phyloP scores from a whole-genome alignment of 2,329 filamentous ascomycete genomes.

The Trematosphaeria pertusa region DNA sequence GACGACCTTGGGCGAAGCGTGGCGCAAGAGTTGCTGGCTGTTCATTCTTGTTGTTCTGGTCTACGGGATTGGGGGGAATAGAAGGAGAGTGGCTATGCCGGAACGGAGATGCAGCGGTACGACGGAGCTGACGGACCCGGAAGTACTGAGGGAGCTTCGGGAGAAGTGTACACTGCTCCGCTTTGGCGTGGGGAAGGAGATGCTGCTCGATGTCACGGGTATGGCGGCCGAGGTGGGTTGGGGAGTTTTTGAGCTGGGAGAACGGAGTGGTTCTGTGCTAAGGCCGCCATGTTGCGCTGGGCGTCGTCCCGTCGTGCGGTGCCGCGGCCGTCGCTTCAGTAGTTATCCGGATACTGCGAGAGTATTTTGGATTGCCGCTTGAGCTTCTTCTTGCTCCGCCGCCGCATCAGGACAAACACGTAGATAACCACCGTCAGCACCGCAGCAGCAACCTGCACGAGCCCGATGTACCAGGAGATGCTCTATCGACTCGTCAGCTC shows the following conservation, averaged over 20 bases:
- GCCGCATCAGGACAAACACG: constrained; percentile 35
- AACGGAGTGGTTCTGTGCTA: no score
- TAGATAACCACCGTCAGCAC: constrained; percentile 40
- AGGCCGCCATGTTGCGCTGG: no score
- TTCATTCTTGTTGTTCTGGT: neutral
- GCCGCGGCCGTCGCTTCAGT: no score
- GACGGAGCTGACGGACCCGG: neutral
- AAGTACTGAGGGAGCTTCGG: neutral
- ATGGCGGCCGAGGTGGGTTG: constrained; percentile 7
- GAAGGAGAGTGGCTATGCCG: neutral
- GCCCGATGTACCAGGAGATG: constrained; percentile 44
- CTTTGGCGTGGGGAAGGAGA: constrained; percentile 1
- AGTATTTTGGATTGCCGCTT: constrained; percentile 16
- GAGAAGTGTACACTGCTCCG: neutral
- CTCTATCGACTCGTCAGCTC: constrained; percentile 29
- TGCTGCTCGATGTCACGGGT: constrained; percentile 1
- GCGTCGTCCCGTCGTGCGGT: no score
- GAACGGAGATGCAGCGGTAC: neutral
- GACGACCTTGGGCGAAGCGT: neutral
- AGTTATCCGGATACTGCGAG: constrained; percentile 14
- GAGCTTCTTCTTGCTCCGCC: constrained; percentile 39
- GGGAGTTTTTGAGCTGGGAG: constrained; percentile 8
- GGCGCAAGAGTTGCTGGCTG: neutral
- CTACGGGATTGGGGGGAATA: no score
- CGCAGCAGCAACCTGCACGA: constrained; percentile 41